These are phyloP conservation scores for Moniliophthora roreri DNA, from an alignment of 1,284 basidiomycete genomes.

Conservation along the genomic window DNA sequence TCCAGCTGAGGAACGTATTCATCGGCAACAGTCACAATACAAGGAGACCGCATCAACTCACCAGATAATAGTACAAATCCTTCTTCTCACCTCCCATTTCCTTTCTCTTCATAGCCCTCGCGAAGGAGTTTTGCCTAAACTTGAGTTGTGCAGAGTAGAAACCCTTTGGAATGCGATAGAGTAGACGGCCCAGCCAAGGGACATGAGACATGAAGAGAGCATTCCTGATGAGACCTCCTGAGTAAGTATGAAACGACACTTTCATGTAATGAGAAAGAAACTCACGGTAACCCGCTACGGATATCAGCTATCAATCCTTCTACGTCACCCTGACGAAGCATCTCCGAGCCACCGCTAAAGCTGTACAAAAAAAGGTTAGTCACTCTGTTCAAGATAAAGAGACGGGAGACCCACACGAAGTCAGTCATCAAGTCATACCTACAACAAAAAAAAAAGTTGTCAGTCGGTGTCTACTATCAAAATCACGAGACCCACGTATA, in stretches of 20 bases:
- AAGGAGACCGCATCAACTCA: conserved; percentile 15
- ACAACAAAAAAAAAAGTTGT: not conserved
- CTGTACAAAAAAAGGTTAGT: conserved; percentile 15
- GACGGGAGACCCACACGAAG: not conserved
- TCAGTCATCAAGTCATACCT: not conserved
- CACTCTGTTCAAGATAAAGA: conserved; percentile 33
- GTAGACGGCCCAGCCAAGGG: conserved; percentile 30
- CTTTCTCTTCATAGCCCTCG: conserved; percentile 22
- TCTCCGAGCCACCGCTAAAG: conserved; percentile 28
- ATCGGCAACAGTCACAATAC: not conserved
- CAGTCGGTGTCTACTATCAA: conserved; percentile 21
- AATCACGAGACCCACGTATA: conserved; percentile 28
- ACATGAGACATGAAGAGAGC: conserved; percentile 21
- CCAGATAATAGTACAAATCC: conserved; percentile 40
- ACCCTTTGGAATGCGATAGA: conserved; percentile 21
- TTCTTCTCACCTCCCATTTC: conserved; percentile 24
- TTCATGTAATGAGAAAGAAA: not conserved
- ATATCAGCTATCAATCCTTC: conserved; percentile 15
- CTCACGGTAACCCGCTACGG: conserved; percentile 15
- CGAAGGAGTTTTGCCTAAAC: conserved; percentile 19
- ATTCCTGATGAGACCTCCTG: conserved; percentile 9
- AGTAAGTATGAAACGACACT: not conserved
- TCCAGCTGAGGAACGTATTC: not conserved
- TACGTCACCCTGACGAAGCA: conserved; percentile 26
- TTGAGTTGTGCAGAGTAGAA: conserved; percentile 5